Evolutionary conservation across 2,329 filamentous ascomycete genomes (phyloP), one percentile per base, ranked within the genome.

Genomic region (Aspergillus sp.): DNA sequence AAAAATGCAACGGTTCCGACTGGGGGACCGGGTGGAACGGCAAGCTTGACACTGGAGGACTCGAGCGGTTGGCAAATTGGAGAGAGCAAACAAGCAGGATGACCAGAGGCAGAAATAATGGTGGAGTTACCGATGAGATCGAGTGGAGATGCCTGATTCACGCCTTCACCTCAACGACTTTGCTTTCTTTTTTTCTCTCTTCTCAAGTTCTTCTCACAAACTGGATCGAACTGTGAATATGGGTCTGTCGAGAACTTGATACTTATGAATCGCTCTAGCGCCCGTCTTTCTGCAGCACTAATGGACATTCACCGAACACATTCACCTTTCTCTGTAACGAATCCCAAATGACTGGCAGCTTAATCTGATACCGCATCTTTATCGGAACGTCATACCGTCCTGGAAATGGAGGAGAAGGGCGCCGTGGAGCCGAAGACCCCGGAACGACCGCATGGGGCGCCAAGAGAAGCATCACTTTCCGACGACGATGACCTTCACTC

Each of bases 401-500:
- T 30, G 12, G 33, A 57, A 7, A 55, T 61, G 59, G 54, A 39
- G 42, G 55, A 57, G 15, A 59, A 54, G 40, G 24, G 34, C 27
- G 20, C 30, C n/a, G 22, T 41, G 5, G 46, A 53, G 12, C 3
- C 24, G 4, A 34, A 15, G 13, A 19, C 52, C 12, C 17, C 51
- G 12, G 47, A 51, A 42, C 19, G n/a, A 24, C 20, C 51, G 5
- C 41, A 27, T 15, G 46, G 20, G 48, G 20, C 30, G 13, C 20
- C 54, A 48, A 45, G 42, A n/a, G 37, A 39, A 49, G 48, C 20
- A 19, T 13, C 7, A 22, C 22, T 17, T n/a, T 41, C 37, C 15
- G 53, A 57, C 15, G 58, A 66, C 8, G 41, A 60, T 42, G 63
- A 65, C 34, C 33, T 49, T n/a, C 56, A 66, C 13, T 63, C 61